Evolutionary conservation across 306 rosid species (phyloP), one percentile per base, ranked within the genome.

Genomic region (Ochetophila trinervis): DNA sequence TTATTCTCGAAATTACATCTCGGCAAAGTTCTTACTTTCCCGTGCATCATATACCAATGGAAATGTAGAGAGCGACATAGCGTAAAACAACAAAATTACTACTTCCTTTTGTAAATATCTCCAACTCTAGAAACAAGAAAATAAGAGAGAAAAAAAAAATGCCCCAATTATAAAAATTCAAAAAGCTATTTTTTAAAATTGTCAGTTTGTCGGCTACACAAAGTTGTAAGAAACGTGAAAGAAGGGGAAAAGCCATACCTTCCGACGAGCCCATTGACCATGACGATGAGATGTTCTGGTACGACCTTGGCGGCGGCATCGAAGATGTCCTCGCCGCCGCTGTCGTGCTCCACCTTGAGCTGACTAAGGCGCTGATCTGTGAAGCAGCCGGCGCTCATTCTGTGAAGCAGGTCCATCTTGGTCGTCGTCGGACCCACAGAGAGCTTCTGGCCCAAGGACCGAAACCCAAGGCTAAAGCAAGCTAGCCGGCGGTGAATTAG

Each of bases 201-300:
- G 6, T 36, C 6, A 36, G 6, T 36, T 36, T 36, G 42, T 3
- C 9, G 9, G 9, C 9, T 36, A 10, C 42, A 36, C 15, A 49
- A 15, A 4, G 27, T 0, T 9, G n/a, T 59, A 74, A n/a, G 23
- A 60, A 37, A 2, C 19, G 17, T 32, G 16, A 4, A 16, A 50
- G 30, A 61, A 56, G 8, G 23, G 5, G 24, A 16, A 30, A 75
- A 16, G 20, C 32, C 16, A 5, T 71, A 87, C 96, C 96, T 87
- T 50, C 96, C 96, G 66, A 83, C 72, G 8, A 90, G 78, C n/a
- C 96, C 95, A 67, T 90, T 90, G 77, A 90, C 96, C 96, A 90
- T 90, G 44, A 90, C 72, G 48, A 90, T 91, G 21, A 90, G 95
- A 74, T 90, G 95, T 47, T 73, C 74, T 7, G 89, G 86, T 6